Base-by-base conservation (phyloP, 179 eudicot genomes). In the Vitellaria paradoxa region DNA sequence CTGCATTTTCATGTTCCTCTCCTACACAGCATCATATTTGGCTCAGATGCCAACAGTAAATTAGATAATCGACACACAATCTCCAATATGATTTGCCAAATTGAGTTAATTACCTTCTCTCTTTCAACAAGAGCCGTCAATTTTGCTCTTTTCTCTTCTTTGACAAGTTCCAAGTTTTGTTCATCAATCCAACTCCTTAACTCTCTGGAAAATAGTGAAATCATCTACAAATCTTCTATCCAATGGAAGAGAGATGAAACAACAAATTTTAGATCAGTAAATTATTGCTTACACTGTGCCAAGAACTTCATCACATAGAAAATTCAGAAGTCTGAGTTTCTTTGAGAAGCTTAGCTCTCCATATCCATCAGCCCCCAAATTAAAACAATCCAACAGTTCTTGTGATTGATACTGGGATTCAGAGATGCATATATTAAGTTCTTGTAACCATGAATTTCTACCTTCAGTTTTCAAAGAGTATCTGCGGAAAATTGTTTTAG, bases 251-350 rank as follows among this genome's bases (percentile, higher is more conserved):
- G 75, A 68, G 61, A 47, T 56, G 24, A 21, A 45, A 21, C 37
- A 63, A 75, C 15, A 74, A 55, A 70, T 50, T 53, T 21, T 47
- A 9, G 69, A 53, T 13, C 23, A 75, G n/a, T 60, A 42, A 64
- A 42, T 56, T 50, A 55, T 9, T n/a, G 18, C 82, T 71, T 76
- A 83, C 85, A 7, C 77, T 10, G 85, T 71, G 47, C 77, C 80
- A 72, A 83, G 85, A 76, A 78, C 83, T 80, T 83, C 86, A 63
- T 83, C 86, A 42, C 86, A 83, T 67, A 83, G 75, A 63, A 80
- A 83, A 24, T 73, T 80, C 75, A 83, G 64, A 52, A 80, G 80
- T 65, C 81, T 73, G 68, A 83, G 81, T 78, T 79, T 80, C 67
- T 52, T 62, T 49, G 86, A 83, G 49, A 71, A 46, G 72, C 73